Conservation (phyloP, 345 rosid genomes). For the Citrus hindsii region DNA sequence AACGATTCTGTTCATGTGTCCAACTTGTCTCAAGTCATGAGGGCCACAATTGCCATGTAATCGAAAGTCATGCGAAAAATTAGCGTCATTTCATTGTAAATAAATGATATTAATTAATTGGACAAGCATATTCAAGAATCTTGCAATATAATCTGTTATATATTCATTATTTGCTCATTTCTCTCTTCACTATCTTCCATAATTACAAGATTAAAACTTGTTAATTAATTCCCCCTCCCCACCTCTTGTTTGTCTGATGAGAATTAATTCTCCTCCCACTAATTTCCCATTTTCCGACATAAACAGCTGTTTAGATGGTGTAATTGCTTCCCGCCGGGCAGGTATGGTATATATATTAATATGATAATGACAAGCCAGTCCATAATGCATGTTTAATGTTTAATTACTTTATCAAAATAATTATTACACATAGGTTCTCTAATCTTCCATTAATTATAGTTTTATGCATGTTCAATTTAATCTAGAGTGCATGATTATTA, state of each 20-base stretch:
- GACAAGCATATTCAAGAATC: not conserved
- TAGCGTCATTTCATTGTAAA: not conserved
- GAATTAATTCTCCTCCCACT: not conserved
- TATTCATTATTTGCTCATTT: not conserved
- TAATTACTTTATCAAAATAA: not conserved
- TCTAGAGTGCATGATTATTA: slow-evolving; percentile 5
- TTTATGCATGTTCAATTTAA: not conserved
- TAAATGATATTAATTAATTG: not conserved
- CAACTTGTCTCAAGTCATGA: not conserved
- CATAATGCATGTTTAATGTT: not conserved
- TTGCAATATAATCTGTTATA: not conserved
- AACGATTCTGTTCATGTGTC: not conserved
- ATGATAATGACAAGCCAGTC: not conserved
- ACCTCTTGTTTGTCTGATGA: too few species aligned
- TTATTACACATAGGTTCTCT: not conserved
- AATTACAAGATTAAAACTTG: not conserved
- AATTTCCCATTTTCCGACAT: not conserved
- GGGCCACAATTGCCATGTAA: not conserved
- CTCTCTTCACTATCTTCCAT: too few species aligned
- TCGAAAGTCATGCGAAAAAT: not conserved
- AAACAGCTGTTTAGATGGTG: not conserved
- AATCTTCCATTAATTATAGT: not conserved
- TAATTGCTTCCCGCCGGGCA: not conserved
- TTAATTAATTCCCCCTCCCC: not conserved
- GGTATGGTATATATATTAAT: too few species aligned